These are phyloP conservation scores for Monilinia laxa DNA, from an alignment of 2,329 filamentous ascomycete species.

Conservation along the genomic window DNA sequence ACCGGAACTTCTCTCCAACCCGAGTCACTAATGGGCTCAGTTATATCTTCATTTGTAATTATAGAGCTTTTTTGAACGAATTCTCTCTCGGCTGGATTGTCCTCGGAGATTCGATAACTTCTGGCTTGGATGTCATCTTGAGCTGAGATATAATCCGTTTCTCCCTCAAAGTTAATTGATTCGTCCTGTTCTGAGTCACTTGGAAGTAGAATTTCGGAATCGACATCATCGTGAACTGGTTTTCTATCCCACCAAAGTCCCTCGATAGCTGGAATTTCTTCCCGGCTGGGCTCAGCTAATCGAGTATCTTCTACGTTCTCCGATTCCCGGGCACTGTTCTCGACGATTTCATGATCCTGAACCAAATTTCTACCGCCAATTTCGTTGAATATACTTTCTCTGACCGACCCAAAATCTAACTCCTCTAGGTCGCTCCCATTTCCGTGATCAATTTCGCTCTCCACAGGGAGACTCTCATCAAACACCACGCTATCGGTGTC, in stretches of 20 bases:
- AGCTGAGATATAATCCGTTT: too few relatives aligned
- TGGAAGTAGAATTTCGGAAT: not conserved
- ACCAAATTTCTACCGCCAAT: not conserved
- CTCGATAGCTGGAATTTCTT: not conserved
- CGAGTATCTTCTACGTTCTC: not conserved
- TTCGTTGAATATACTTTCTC: not conserved
- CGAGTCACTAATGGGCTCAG: not conserved
- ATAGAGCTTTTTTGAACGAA: not conserved
- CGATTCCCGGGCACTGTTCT: not conserved
- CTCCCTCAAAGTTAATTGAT: not conserved
- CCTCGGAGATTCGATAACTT: not conserved
- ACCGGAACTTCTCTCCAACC: not conserved
- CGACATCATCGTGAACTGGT: not conserved
- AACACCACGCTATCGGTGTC: accelerated
- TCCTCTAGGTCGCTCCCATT: not conserved
- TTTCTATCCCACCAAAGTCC: not conserved
- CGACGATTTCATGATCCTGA: not conserved
- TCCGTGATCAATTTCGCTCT: not conserved
- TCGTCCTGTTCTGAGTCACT: not conserved
- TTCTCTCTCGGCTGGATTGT: not conserved
- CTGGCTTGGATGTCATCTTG: not conserved
- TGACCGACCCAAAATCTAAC: too few relatives aligned
- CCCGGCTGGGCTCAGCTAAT: not conserved
- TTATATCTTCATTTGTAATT: not conserved
- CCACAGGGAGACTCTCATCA: too few relatives aligned